Base-by-base conservation (phyloP, 805 yeast genomes). In the Citeromyces matritensis region DNA sequence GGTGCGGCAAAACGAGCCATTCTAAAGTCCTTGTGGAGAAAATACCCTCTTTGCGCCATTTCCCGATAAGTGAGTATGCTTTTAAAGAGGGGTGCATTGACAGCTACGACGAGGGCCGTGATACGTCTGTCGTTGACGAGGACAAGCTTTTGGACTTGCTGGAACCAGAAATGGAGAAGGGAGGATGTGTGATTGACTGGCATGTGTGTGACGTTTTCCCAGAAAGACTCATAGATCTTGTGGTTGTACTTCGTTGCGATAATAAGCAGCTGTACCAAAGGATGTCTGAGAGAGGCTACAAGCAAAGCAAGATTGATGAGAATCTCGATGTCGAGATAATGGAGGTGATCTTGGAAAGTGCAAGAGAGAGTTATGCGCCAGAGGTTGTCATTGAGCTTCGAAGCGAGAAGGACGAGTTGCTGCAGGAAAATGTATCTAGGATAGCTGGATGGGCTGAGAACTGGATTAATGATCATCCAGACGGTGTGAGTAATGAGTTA, bases 201-300 rank as follows among this genome's bases (percentile, higher is more conserved):
- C 99, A 91, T 50, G 91, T 88, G 29, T 84, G 94, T 55, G 98
- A 91, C 46, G 70, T 83, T 13, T 88, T 91, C 48, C 97, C 97
- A 1, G 97, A 85, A 48, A 60, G 93, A 42, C 67, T 84, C 49
- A 81, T 91, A 32, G 99, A 91, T 52, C 62, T 91, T 38, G 97
- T 91, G 5, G 79, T 85, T 26, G 98, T 91, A 1, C 61, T 91
- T 34, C 64, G 86, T 40, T 75, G 94, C 29, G 79, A 81, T 45
- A 84, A 81, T 44, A 56, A 73, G 10, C 52, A 60, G 1, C 64
- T 91, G 15, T 79, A 65, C 51, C 94, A 84, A 32, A 65, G 99
- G 43, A 60, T 91, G 42, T 59, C 62, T 37, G 66, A 69, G 37
- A 68, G 98, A 51, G 79, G 76, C 5, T 91, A 91, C 48, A 72